Evolutionary conservation across 2,329 filamentous ascomycete genomes (phyloP).

Genomic region (Gremmenia infestans): DNA sequence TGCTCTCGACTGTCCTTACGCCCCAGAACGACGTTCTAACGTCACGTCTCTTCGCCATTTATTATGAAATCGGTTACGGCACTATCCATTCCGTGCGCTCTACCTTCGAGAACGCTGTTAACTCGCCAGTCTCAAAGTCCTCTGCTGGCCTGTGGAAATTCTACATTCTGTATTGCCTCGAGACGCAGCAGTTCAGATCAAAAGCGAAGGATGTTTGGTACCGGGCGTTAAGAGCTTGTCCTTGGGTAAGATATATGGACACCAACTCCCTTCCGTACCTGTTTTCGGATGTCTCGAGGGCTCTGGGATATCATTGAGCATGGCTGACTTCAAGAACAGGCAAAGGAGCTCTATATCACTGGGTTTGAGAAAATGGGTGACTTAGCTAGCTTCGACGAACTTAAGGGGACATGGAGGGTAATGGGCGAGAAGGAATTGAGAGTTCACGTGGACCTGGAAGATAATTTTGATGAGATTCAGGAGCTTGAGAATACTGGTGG

Average conservation of each 20-base stretch:
- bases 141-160: slow-evolving; percentile 46
- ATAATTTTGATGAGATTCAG: slow-evolving; percentile 27
- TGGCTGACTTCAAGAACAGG: slow-evolving; percentile 14
- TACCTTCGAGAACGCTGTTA: slow-evolving; percentile 49
- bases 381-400: slow-evolving; percentile 36
- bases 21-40: slow-evolving; percentile 36
- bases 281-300: too few species aligned
- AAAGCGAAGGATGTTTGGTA: slow-evolving; percentile 48
- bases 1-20: slow-evolving; percentile 40
- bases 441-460: slow-evolving; percentile 50
- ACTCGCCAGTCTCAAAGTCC: slow-evolving; percentile 30
- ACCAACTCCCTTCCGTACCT: too few species aligned
- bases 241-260: slow-evolving; percentile 40
- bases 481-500: slow-evolving; percentile 6
- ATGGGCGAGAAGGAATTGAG: slow-evolving; percentile 58
- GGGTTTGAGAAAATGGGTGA: slow-evolving; percentile 43
- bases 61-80: slow-evolving; percentile 45
- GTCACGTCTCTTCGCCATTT: slow-evolving; percentile 50
- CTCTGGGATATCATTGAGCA: too few species aligned
- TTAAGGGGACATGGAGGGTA: slow-evolving; percentile 49
- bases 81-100: slow-evolving; percentile 49
- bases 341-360: slow-evolving; percentile 53
- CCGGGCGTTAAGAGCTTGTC: slow-evolving; percentile 50
- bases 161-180: slow-evolving; percentile 46
- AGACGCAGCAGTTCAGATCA: slow-evolving; percentile 32